phyloP scores from a whole-genome alignment of 345 rosid species.

The Carallia pectinifolia region DNA sequence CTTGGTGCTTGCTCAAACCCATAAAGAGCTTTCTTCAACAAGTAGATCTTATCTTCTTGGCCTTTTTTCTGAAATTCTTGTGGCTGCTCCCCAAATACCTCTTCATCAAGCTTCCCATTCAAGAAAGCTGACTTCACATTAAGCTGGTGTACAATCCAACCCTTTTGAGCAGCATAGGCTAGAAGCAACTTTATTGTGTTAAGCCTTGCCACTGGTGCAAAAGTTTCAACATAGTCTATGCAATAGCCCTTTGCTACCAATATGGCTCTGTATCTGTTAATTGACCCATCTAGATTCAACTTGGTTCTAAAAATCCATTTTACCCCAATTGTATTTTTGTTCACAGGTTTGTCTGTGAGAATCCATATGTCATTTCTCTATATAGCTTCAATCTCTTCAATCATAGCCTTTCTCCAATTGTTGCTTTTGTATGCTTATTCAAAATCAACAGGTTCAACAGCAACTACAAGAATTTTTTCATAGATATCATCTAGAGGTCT shows the following conservation, averaged over 20 bases:
- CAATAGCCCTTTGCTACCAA: neutral
- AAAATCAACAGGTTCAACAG: no score
- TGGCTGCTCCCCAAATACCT: no score
- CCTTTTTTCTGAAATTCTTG: no score
- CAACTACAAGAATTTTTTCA: no score
- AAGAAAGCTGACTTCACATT: no score
- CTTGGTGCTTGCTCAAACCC: neutral
- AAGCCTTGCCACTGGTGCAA: neutral
- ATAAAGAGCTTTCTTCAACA: neutral
- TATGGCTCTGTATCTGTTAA: neutral
- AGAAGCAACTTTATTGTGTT: no score
- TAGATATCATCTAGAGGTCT: no score
- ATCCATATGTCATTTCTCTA: neutral
- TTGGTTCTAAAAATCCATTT: neutral
- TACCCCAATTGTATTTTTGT: neutral
- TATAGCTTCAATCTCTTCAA: neutral
- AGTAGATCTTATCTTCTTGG: neutral
- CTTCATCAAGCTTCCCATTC: no score
- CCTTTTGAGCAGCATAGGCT: no score
- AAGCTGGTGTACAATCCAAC: no score
- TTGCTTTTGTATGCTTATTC: no score
- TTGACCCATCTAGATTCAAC: neutral
- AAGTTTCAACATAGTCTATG: neutral
- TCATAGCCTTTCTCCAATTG: no score
- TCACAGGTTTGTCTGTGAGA: neutral